A percentile compares a stretch with the other conserved stretches of the same genome.
Conservation (phyloP, 352 stramenopile genomes). For the Thalassiosira livingstoniorum region DNA sequence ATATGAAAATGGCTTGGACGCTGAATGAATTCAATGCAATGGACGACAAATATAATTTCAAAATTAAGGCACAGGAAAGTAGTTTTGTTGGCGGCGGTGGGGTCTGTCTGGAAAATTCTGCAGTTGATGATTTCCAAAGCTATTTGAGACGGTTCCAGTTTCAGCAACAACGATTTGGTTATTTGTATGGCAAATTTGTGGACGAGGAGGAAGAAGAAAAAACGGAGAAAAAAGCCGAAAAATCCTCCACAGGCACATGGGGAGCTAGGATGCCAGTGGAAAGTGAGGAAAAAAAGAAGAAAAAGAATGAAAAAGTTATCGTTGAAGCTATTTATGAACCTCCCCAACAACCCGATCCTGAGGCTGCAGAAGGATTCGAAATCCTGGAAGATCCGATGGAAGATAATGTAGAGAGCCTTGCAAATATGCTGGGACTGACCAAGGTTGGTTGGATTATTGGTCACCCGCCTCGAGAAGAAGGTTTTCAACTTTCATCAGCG, state of each 20-base stretch:
- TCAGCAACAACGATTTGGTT: slow-evolving; percentile 93
- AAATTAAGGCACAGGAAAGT: slow-evolving; percentile 93
- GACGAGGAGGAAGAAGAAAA: slow-evolving; percentile 68
- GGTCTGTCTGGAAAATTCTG: slow-evolving; percentile 89
- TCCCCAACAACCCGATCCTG: slow-evolving; percentile 88
- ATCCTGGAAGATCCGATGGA: slow-evolving; percentile 92
- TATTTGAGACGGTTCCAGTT: slow-evolving; percentile 89
- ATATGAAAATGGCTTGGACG: slow-evolving; percentile 99
- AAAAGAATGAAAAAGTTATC: slow-evolving; percentile 83
- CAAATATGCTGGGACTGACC: slow-evolving; percentile 89
- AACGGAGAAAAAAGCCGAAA: slow-evolving; percentile 32
- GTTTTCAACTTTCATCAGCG: slow-evolving; percentile 92
- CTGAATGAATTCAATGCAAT: slow-evolving; percentile 96
- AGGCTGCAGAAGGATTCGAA: slow-evolving; percentile 88
- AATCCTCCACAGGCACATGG: slow-evolving; percentile 22
- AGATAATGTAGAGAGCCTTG: slow-evolving; percentile 84
- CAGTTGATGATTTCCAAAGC: slow-evolving; percentile 92
- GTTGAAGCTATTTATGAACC: slow-evolving; percentile 97
- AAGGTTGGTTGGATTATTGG: slow-evolving; percentile 98
- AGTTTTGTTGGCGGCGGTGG: slow-evolving; percentile 78
- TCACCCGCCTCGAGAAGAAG: slow-evolving; percentile 94
- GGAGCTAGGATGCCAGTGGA: slow-evolving; percentile 41
- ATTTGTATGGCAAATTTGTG: slow-evolving; percentile 92
- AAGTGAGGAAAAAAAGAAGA: slow-evolving; percentile 82
- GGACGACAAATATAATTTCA: slow-evolving; percentile 97